These are phyloP conservation scores for Ustilago cynodontis DNA, from an alignment of 1,284 basidiomycete genomes.

Conservation along the genomic window DNA sequence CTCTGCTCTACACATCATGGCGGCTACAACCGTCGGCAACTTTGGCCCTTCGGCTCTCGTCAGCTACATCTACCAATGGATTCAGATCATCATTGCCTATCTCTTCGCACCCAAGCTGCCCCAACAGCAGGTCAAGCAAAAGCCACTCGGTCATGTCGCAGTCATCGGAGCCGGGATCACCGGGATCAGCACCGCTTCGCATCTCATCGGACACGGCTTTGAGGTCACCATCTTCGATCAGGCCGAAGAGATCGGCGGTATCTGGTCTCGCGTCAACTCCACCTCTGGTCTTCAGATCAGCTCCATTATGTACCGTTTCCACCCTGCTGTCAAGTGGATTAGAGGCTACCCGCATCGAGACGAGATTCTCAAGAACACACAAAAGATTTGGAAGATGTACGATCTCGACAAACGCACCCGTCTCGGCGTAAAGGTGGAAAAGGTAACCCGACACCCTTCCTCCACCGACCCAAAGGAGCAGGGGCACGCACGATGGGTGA, in stretches of 20 bases:
- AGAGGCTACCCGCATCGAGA: constrained; percentile 74
- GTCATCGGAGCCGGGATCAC: constrained; percentile 70
- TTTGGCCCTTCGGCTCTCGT: constrained; percentile 29
- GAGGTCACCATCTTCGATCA: constrained; percentile 70
- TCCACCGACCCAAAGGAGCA: constrained; percentile 68
- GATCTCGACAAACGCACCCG: constrained; percentile 74
- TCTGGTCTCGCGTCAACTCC: constrained; percentile 77
- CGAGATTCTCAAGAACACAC: constrained; percentile 76
- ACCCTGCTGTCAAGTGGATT: constrained; percentile 60
- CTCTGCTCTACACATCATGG: constrained; percentile 15
- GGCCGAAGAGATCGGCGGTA: constrained; percentile 72
- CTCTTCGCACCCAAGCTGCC: constrained; percentile 61
- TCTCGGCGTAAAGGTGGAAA: constrained; percentile 71
- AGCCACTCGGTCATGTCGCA: constrained; percentile 66
- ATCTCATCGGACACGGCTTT: constrained; percentile 68
- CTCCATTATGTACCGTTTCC: constrained; percentile 72
- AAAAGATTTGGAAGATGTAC: constrained; percentile 75
- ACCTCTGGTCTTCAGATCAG: constrained; percentile 77
- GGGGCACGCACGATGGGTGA: constrained; percentile 74
- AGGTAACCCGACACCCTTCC: constrained; percentile 62
- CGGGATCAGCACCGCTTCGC: constrained; percentile 68
- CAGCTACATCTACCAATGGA: constrained; percentile 60
- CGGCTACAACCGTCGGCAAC: constrained; percentile 25
- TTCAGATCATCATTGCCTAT: constrained; percentile 61
- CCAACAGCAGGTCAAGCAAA: constrained; percentile 36